phyloP scores from a whole-genome alignment of 1,284 basidiomycete species.

The Naganishia sp. region DNA sequence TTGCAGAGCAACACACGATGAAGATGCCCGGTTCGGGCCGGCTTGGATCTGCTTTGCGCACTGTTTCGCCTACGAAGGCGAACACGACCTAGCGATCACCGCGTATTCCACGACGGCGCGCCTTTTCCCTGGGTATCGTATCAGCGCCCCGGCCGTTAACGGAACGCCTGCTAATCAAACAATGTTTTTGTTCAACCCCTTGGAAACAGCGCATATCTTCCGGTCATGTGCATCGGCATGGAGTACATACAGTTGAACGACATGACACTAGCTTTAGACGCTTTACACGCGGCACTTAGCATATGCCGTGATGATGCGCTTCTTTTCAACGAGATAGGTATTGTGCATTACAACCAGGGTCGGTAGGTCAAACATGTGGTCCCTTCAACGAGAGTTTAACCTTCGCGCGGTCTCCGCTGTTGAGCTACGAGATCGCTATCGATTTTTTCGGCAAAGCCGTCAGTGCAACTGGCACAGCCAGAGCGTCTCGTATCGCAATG shows the following conservation, averaged over 20 bases:
- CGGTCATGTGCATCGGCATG: conserved; percentile 95
- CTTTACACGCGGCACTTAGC: conserved; percentile 73
- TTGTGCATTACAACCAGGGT: conserved; percentile 83
- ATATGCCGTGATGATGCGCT: conserved; percentile 86
- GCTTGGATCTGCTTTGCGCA: conserved; percentile 98
- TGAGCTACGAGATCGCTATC: conserved; percentile 65
- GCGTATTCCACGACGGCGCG: conserved; percentile 95
- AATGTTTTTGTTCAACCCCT: not conserved
- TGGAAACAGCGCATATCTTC: conserved; percentile 63
- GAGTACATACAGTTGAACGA: conserved; percentile 92
- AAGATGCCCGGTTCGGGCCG: conserved; percentile 87
- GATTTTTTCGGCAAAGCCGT: conserved; percentile 71
- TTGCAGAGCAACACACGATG: conserved; percentile 31
- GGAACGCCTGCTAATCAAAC: too few species aligned
- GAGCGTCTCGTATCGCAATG: conserved; percentile 81
- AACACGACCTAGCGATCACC: conserved; percentile 96
- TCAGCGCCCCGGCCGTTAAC: conserved; percentile 33
- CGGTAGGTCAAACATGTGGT: conserved; percentile 60
- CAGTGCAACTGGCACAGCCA: conserved; percentile 72
- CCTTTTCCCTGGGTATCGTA: conserved; percentile 81
- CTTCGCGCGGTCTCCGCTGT: not conserved
- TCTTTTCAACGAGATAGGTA: conserved; percentile 87
- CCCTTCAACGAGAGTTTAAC: not conserved
- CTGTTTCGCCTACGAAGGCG: conserved; percentile 93
- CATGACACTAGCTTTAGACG: conserved; percentile 77